These are phyloP conservation scores for Rubia tinctorum DNA, from an alignment of 305 asterid genomes.

Conservation along the genomic window DNA sequence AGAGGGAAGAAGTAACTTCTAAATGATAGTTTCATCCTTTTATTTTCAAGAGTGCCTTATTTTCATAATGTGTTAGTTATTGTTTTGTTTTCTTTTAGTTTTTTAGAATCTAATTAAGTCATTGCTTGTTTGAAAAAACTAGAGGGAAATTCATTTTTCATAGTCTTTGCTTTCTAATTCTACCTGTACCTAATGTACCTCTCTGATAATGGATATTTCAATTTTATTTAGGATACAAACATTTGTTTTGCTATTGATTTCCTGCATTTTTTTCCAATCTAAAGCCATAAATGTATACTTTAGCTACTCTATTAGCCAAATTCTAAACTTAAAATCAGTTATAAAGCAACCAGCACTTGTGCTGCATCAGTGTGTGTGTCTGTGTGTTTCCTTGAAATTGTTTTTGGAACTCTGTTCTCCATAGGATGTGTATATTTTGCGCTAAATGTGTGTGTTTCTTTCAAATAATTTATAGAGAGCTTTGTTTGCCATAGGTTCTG, in stretches of 20 bases:
- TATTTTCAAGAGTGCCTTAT: not conserved
- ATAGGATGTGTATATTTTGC: too few species aligned
- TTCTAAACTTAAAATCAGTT: not conserved
- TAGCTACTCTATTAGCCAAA: not conserved
- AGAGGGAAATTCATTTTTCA: not conserved
- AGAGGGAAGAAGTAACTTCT: not conserved
- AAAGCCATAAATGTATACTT: not conserved
- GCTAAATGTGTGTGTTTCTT: too few species aligned
- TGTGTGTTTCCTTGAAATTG: too few species aligned
- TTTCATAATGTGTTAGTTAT: not conserved
- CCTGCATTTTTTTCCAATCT: not conserved
- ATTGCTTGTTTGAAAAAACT: not conserved
- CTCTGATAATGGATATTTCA: too few species aligned
- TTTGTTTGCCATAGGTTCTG: not conserved
- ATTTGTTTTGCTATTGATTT: not conserved
- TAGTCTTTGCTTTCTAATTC: not conserved
- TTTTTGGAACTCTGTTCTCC: too few species aligned
- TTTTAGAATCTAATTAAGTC: not conserved
- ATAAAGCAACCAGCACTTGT: not conserved
- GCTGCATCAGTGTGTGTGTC: too few species aligned
- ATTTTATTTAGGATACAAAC: not conserved
- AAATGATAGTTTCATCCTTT: too few species aligned
- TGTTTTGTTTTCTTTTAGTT: too few species aligned
- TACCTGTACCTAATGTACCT: not conserved
- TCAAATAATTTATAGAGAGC: not conserved